Percentiles rank a stretch among this genome's conserved stretches.
Conservation (phyloP, 805 yeast genomes). For the Torulaspora maleeae region DNA sequence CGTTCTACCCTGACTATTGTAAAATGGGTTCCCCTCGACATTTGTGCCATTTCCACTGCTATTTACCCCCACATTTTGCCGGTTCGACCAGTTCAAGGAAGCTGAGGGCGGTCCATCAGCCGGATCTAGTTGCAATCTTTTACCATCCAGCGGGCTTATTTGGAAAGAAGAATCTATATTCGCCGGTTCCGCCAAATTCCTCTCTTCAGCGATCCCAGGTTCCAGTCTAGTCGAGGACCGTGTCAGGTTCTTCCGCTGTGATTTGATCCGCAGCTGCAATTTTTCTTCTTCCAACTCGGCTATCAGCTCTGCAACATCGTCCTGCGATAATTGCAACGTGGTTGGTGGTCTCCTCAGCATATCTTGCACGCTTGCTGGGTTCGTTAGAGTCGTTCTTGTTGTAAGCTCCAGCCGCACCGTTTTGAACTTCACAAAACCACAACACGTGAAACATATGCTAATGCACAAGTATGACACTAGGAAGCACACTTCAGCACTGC, state of each 20-base stretch:
- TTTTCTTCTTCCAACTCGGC: conserved; percentile 28
- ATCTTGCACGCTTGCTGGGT: neutral
- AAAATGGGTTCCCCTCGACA: conserved; percentile 14
- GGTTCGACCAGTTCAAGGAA: conserved; percentile 11
- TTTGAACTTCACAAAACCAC: neutral
- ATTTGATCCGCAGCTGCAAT: conserved; percentile 22
- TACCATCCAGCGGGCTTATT: conserved; percentile 17
- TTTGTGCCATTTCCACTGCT: conserved; percentile 1
- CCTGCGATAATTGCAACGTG: conserved; percentile 58
- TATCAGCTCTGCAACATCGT: conserved; percentile 45
- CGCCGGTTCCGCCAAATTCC: conserved; percentile 6
- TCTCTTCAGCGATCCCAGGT: conserved; percentile 5
- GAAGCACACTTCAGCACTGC: neutral
- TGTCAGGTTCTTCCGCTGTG: conserved; percentile 23
- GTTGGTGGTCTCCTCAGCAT: conserved; percentile 76
- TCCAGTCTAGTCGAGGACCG: conserved; percentile 17
- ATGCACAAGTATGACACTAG: neutral
- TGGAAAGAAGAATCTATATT: conserved; percentile 10
- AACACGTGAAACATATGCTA: neutral
- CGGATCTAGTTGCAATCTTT: conserved; percentile 10
- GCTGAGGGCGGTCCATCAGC: conserved; percentile 16
- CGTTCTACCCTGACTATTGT: conserved; percentile 5
- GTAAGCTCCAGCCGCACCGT: neutral
- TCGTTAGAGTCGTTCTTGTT: neutral
- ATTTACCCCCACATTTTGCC: neutral